Evolutionary conservation across 1,284 basidiomycete species (phyloP).

Genomic region (Ustilago lituana): DNA sequence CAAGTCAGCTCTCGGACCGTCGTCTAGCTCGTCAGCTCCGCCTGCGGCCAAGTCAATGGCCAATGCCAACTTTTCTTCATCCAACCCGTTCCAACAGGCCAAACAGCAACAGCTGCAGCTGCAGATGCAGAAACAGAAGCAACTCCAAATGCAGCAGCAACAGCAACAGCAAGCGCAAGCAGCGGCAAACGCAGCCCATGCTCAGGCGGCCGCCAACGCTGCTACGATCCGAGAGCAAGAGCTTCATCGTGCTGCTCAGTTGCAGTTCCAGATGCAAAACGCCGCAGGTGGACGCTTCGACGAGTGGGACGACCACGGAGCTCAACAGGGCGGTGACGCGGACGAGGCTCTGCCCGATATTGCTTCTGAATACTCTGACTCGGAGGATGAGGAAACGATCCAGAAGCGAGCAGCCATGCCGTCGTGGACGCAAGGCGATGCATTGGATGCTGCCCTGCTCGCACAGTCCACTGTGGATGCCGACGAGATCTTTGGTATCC

Average conservation of each 20-base stretch:
- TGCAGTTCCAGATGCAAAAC: constrained; percentile 37
- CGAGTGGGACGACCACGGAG: constrained; percentile 25
- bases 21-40: constrained; percentile 1
- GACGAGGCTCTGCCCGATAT: constrained; percentile 56
- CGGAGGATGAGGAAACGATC: constrained; percentile 62
- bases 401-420: constrained; percentile 58
- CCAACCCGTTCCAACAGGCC: constrained; percentile 50
- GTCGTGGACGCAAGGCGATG: constrained; percentile 60
- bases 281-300: constrained; percentile 34
- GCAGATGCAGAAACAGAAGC: constrained; percentile 29
- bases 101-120: constrained; percentile 47
- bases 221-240: constrained; percentile 36
- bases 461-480: constrained; percentile 59
- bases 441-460: constrained; percentile 52
- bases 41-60: constrained; percentile 32
- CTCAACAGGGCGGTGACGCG: constrained; percentile 15
- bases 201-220: constrained; percentile 20
- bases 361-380: constrained; percentile 63
- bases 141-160: constrained; percentile 35
- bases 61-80: constrained; percentile 42
- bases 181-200: constrained; percentile 19
- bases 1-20: constrained; percentile 1
- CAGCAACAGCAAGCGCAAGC: constrained; percentile 34
- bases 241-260: constrained; percentile 29
- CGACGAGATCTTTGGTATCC: constrained; percentile 64